Conservation (phyloP, 2,329 filamentous ascomycete species). For the Ophiostoma sp. region DNA sequence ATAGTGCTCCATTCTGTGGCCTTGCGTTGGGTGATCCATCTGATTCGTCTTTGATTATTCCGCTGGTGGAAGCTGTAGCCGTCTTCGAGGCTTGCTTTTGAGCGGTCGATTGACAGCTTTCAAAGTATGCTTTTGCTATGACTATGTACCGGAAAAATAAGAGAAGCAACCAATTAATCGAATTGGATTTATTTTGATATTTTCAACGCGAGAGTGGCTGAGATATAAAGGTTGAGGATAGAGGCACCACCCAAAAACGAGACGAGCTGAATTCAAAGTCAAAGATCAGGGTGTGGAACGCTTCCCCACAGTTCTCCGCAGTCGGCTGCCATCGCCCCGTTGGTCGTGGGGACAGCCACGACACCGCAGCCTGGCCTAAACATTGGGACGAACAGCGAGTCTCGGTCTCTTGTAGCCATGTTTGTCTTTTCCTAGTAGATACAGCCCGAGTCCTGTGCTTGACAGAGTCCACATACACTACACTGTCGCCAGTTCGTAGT, state of each 20-base stretch:
- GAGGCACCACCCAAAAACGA: background rate
- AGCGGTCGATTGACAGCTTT: too few relatives aligned
- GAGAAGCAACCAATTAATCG: background rate
- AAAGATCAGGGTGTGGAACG: background rate
- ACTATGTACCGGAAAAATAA: slow-evolving; percentile 5
- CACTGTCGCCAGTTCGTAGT: too few relatives aligned
- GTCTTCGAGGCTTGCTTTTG: too few relatives aligned
- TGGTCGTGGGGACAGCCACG: background rate
- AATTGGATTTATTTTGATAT: background rate
- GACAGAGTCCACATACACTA: too few relatives aligned
- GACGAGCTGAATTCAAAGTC: background rate
- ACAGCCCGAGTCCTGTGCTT: too few relatives aligned
- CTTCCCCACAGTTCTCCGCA: slow-evolving; percentile 13
- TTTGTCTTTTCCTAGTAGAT: too few relatives aligned
- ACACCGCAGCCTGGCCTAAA: background rate
- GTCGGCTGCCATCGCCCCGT: slow-evolving; percentile 5
- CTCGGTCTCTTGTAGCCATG: too few relatives aligned
- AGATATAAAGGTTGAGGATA: background rate
- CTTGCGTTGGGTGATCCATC: too few relatives aligned
- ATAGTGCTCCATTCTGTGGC: too few relatives aligned
- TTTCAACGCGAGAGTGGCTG: background rate
- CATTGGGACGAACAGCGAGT: background rate
- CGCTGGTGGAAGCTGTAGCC: too few relatives aligned
- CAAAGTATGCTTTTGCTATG: background rate
- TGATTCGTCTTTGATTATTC: too few relatives aligned